Evolutionary conservation across 1,139 yeast species (phyloP), one percentile per base, ranked within the genome.

Genomic region (Candida freyschussii): DNA sequence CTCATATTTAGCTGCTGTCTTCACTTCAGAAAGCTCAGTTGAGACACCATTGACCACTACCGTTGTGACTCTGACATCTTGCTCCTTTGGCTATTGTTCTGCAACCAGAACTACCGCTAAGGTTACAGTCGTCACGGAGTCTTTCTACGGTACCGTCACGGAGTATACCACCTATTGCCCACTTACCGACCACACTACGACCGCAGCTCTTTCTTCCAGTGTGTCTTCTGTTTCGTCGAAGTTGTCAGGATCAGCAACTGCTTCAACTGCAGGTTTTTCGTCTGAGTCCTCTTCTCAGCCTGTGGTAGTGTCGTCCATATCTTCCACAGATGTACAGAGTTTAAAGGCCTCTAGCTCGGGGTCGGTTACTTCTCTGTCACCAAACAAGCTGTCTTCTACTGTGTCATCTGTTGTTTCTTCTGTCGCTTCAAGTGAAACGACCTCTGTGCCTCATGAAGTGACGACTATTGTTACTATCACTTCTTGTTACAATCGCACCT

Each of bases 101-200:
- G 21, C 19, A 13, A 24, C 29, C 10, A n/a, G 23, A 3, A 18
- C 34, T 4, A 13, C 29, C 10, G 32, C 40, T 17, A 17, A 18
- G 13, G 37, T 40, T 20, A 11, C 47, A 11, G 29, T 36, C 10
- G 36, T 33, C 13, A 30, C 40, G 16, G 26, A 45, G 2, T 56
- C 60, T 6, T 28, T 36, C 7, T 25, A 43, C 23, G 60, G 56
- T 11, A 41, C 52, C 13, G 48, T 44, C 13, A 58, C 63, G 3
- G 44, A 39, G 5, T 58, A 50, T 32, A 59, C 63, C 13, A 59
- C 65, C 5, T 60, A 58, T 53, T 59, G 63, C 36, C 62, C 64
- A 29, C 32, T 55, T 29, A 45, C 58, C 13, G 33, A 50, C 12
- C 24, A 37, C 29, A 33, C 27, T 21, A 31, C 24, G 28, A 32